Evolutionary conservation across 2,329 filamentous ascomycete genomes (phyloP), one percentile per base, ranked within the genome.

Genomic region (Aspergillus japonicus): DNA sequence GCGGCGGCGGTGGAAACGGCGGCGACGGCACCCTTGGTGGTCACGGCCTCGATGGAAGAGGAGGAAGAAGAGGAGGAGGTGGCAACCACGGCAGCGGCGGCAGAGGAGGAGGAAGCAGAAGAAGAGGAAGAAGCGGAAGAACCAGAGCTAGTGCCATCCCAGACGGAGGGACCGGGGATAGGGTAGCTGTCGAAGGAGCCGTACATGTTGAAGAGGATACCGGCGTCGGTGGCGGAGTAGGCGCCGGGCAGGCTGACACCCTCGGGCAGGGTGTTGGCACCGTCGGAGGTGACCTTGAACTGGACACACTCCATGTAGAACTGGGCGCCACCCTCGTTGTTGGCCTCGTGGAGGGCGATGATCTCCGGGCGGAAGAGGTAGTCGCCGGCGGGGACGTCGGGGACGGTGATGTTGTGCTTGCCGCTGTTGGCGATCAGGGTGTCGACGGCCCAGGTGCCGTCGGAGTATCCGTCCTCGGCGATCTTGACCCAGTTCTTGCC

Each of bases 231-330:
- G 58, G 64, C 59, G 6, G 50, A 56, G 61, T 67, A 67, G 50
- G 54, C 56, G 21, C 65, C 65, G 16, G 65, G 65, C 58, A 67
- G 58, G 48, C 62, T 63, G 44, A 67, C 65, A 53, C 65, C 65
- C 2, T 31, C 59, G 21, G 65, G 64, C 11, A 67, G 62, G 14
- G 61, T 48, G 8, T 58, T 62, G 52, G 62, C 55, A 8, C 65
- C 65, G 52, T 59, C 56, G 23, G 64, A 65, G 58, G 64, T 67
- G 54, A 67, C 61, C 59, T 65, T 62, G 54, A 67, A 44, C 58
- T 67, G 65, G 42, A 67, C 64, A 58, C 65, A 67, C 59, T 67
- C 65, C 65, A 67, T 67, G 59, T 67, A 67, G 56, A 67, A 60
- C 61, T 67, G 65, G 44, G 65, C 65, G 35, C 65, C 65, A 7